These are phyloP conservation scores for Alternaria infectoria DNA, from an alignment of 2,329 filamentous ascomycete species.

Conservation along the genomic window DNA sequence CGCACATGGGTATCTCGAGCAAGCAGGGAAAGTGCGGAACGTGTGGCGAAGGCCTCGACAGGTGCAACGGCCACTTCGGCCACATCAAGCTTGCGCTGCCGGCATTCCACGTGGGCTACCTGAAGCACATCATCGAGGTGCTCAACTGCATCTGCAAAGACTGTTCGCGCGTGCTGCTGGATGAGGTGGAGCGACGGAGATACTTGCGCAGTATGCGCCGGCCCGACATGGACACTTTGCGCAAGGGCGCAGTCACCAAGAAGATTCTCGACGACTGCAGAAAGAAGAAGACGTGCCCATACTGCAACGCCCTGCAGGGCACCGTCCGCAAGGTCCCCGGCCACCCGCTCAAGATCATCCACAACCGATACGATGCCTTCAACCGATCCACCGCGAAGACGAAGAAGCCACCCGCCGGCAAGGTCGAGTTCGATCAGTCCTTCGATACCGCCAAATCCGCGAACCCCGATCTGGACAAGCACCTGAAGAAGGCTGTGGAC, in stretches of 20 bases:
- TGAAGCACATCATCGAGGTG: constrained; percentile 90
- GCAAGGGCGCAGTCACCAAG: constrained; percentile 83
- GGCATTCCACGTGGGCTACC: constrained; percentile 93
- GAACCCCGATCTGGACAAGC: constrained; percentile 85
- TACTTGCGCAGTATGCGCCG: constrained; percentile 82
- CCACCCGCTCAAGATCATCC: constrained; percentile 86
- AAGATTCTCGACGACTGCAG: constrained; percentile 87
- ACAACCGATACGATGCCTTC: constrained; percentile 89
- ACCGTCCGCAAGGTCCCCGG: constrained; percentile 86
- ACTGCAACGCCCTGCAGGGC: constrained; percentile 84
- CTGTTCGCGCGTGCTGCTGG: constrained; percentile 82
- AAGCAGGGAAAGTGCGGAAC: constrained; percentile 82
- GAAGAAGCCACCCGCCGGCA: constrained; percentile 82
- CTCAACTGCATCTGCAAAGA: constrained; percentile 95
- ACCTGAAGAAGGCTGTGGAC: constrained; percentile 89
- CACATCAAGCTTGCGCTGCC: constrained; percentile 89
- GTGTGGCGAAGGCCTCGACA: constrained; percentile 79
- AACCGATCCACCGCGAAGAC: constrained; percentile 87
- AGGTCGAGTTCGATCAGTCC: constrained; percentile 83
- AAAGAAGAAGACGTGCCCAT: constrained; percentile 81
- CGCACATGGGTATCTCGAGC: constrained; percentile 84
- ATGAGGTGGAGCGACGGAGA: constrained; percentile 76
- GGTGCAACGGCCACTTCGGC: constrained; percentile 95
- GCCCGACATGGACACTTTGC: constrained; percentile 84
- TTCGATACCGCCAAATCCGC: constrained; percentile 79